A percentile compares a stretch with the other conserved stretches of the same genome.
Evolutionary conservation across 306 rosid species (phyloP).

Genomic region (Cyamopsis tetragonoloba): DNA sequence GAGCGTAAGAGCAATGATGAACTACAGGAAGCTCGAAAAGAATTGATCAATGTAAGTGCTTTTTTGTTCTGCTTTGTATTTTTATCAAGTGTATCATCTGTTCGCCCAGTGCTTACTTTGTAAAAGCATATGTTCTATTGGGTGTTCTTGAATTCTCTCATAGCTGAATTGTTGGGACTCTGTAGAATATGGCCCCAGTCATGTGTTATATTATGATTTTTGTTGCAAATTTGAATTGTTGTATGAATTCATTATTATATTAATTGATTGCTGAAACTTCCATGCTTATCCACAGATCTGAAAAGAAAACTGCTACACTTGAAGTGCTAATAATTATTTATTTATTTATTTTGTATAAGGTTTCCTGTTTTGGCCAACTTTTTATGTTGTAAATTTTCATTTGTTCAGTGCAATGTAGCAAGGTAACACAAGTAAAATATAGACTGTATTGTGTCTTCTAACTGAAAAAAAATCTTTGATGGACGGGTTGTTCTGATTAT

Average conservation of each 20-base stretch:
- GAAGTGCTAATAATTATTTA: not conserved
- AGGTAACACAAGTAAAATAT: not conserved
- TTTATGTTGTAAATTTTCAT: not conserved
- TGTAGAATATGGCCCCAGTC: not conserved
- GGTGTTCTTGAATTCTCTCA: not conserved
- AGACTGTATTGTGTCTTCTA: too few species aligned
- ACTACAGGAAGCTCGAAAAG: slow-evolving; percentile 93
- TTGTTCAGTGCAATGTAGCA: not conserved
- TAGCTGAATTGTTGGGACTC: not conserved
- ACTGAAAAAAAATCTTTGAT: not conserved
- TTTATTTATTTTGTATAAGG: not conserved
- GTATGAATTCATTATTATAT: not conserved
- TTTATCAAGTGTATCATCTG: not conserved
- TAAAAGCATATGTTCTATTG: slow-evolving; percentile 16
- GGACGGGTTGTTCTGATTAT: not conserved
- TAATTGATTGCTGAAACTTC: slow-evolving; percentile 10
- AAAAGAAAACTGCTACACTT: not conserved
- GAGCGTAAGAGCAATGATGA: slow-evolving; percentile 92
- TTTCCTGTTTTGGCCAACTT: not conserved
- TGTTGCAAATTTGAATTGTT: not conserved
- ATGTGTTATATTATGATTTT: not conserved
- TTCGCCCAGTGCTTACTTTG: not conserved
- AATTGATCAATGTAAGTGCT: slow-evolving; percentile 62
- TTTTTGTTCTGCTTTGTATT: too few species aligned
- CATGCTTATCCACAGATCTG: not conserved